Evolutionary conservation across 176 grass and related monocot species (phyloP), one percentile per base, ranked within the genome.

Genomic region (Cymbopogon citratus): DNA sequence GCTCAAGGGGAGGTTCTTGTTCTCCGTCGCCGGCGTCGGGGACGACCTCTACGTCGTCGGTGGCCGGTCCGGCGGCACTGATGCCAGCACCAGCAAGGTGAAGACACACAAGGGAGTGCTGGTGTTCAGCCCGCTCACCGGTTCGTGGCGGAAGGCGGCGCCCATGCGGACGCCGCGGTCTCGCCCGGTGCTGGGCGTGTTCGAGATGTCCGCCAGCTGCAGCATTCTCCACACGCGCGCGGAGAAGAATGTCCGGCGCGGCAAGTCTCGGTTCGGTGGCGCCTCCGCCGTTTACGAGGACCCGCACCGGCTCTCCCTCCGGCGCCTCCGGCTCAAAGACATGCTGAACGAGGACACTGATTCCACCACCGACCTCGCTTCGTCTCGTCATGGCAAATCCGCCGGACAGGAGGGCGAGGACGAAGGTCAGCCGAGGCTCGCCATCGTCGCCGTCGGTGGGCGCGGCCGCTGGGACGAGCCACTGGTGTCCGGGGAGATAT

Each of bases 261-360:
- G 27, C 25, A 86, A 39, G 75, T 69, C 87, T 24, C 90, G 88
- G n/a, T 59, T 84, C 4, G 88, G 90, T 7, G 85, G 76, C 21
- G 77, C 83, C 33, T 98, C 95, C 13, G 88, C 87, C 5, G 92
- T 92, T 56, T 98, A 98, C 51, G 88, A 93, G 79, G 90, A 94
- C 41, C 90, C 90, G 9, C 92, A 94, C 81, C 78, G 67, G 11
- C 83, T 94, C 34, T 92, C 95, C 13, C 36, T 94, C 51, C 33
- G 95, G 54, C 88, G 85, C 29, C 78, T 89, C 57, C 86, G 88
- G 3, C 88, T 98, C 78, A 76, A 29, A 40, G 88, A 94, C 64
- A 91, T 90, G 39, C 91, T 98, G 36, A 69, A 61, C 29, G 90
- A 91, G 52, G 90, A 92, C 67, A 39, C 69, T 16, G 75, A 71